Evolutionary conservation across 2,329 filamentous ascomycete species (phyloP).

Genomic region (Trichothecium sympodiale): DNA sequence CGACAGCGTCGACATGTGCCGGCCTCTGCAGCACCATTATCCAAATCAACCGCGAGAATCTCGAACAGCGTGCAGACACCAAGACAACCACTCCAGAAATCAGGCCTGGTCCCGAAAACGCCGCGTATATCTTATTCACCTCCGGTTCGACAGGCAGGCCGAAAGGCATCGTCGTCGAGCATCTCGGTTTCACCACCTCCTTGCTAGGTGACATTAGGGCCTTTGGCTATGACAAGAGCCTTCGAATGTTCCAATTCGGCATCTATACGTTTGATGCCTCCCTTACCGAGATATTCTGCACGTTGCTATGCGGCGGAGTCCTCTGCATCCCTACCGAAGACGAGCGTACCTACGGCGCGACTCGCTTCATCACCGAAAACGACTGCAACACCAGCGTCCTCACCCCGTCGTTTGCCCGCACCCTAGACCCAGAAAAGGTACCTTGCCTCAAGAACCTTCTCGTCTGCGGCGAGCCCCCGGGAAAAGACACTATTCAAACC

Average conservation of each 20-base stretch:
- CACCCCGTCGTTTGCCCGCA: slow-evolving; percentile 5
- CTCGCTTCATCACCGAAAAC: slow-evolving; percentile 7
- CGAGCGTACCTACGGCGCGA: slow-evolving; percentile 23
- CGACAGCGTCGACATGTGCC: not conserved
- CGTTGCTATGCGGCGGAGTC: slow-evolving; percentile 15
- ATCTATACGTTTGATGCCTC: not conserved
- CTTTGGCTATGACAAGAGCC: not conserved
- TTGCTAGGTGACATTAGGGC: not conserved
- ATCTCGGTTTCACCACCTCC: not conserved
- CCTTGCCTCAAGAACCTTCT: not conserved
- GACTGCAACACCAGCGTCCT: slow-evolving; percentile 10
- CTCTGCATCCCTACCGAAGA: slow-evolving; percentile 26
- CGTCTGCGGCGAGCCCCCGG: slow-evolving; percentile 9
- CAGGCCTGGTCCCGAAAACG: not conserved
- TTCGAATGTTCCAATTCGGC: not conserved
- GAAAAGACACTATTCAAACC: slow-evolving; percentile 4
- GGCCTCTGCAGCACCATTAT: not conserved
- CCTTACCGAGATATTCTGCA: slow-evolving; percentile 13
- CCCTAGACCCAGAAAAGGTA: not conserved
- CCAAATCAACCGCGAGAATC: not conserved
- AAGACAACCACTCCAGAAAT: not conserved
- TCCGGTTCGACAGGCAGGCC: not conserved
- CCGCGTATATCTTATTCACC: not conserved
- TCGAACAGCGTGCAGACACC: not conserved
- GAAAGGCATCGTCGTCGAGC: not conserved